Percentiles rank a stretch among this genome's conserved stretches.
phyloP scores from a whole-genome alignment of 2,329 filamentous ascomycete species.

The Eutypa lata region DNA sequence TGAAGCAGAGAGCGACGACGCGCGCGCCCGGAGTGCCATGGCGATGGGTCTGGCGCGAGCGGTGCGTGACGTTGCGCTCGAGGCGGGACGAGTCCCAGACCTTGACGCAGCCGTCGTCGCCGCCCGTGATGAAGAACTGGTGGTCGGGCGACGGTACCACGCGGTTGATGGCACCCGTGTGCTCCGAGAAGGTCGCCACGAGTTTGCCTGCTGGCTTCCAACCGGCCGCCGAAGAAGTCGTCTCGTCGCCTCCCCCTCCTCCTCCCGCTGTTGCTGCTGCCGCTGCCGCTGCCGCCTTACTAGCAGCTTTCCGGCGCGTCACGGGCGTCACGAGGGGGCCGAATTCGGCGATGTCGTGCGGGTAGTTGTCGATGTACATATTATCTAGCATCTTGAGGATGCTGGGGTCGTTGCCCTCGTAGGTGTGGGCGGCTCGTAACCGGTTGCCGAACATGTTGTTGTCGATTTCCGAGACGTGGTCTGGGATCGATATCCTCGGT shows the following conservation, averaged over 20 bases:
- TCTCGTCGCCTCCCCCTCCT: too few species aligned
- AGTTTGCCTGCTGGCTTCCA: conserved; percentile 85
- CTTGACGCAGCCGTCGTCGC: conserved; percentile 86
- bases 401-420: conserved; percentile 72
- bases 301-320: conserved; percentile 49
- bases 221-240: too few species aligned
- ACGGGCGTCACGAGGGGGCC: conserved; percentile 77
- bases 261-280: conserved; percentile 40
- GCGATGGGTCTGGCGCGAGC: conserved; percentile 80
- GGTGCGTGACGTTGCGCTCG: conserved; percentile 85
- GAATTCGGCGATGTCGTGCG: conserved; percentile 65
- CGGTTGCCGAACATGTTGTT: conserved; percentile 36
- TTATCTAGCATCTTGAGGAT: conserved; percentile 73
- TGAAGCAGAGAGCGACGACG: conserved; percentile 81
- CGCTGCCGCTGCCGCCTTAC: conserved; percentile 38
- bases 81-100: conserved; percentile 90
- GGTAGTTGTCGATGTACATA: conserved; percentile 74
- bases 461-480: conserved; percentile 26
- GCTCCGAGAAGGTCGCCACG: conserved; percentile 86
- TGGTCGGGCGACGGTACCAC: conserved; percentile 85
- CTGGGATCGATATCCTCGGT: conserved; percentile 30
- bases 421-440: conserved; percentile 71
- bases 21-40: conserved; percentile 68
- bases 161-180: conserved; percentile 76
- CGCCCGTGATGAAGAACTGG: conserved; percentile 88